Evolutionary conservation across 164 flowering plant species (phyloP), one percentile per base, ranked within the genome.

Genomic region (Chloranthus sessilifolius): DNA sequence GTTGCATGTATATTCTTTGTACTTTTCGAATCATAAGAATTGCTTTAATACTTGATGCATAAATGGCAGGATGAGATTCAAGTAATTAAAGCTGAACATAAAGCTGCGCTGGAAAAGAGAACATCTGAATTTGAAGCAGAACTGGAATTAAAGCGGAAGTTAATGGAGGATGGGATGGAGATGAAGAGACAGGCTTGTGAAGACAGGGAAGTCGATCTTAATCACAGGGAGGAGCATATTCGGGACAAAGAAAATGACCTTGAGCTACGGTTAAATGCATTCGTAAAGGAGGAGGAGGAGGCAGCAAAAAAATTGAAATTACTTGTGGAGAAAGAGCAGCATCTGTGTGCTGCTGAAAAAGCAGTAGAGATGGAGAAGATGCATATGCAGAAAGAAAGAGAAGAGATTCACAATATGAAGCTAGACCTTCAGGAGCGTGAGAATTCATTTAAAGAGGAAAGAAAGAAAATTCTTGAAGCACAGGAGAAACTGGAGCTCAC

Each of bases 131-230:
- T 84, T 53, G 90, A 87, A 49, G 76, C 78, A 19, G 90, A 89
- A 60, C 51, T 87, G 43, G 76, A 75, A 25, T 29, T 19, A 41
- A 83, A 69, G 47, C 72, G 67, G 24, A 87, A 79, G 56, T 17
- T 62, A 52, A 67, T 79, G 60, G 97, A 87, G 53, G 80, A 80
- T 44, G 92, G 87, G 55, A 71, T 87, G 64, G 88, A 83, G 43
- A 43, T 61, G 44, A 81, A 77, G 70, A 78, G 92, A 63, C 74
- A 91, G 37, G 79, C 71, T 43, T 84, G 72, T 80, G 95, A 87
- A 66, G 67, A 84, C 65, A 76, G 67, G 67, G 99, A 89, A 64
- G 60, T 81, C 40, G 94, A 94, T 64, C 62, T 89, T 26, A 63
- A 47, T 21, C 76, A 77, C n/a, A 67, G 67, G 53, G 95, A 87